Percentiles rank a stretch among this genome's conserved stretches.
phyloP scores from a whole-genome alignment of 805 yeast genomes.

The Saccharomycopsis sp. region DNA sequence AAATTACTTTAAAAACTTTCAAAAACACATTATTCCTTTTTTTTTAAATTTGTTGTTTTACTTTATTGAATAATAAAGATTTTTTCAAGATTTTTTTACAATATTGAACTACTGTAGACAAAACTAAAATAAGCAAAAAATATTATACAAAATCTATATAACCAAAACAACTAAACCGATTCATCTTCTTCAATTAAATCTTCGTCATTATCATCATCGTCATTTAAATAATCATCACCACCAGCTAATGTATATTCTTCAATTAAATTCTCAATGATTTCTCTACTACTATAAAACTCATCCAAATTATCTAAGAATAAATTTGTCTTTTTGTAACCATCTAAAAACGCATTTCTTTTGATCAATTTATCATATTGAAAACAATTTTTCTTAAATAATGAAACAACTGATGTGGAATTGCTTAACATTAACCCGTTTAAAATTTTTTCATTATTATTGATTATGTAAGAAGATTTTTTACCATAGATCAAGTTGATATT shows the following conservation, averaged over 20 bases:
- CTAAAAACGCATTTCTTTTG: slow-evolving; percentile 73
- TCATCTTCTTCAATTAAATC: neutral
- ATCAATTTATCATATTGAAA: slow-evolving; percentile 74
- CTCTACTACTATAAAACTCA: slow-evolving; percentile 73
- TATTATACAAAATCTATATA: too few species aligned
- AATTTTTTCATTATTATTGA: slow-evolving; percentile 16
- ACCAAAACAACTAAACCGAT: too few species aligned
- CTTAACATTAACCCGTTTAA: slow-evolving; percentile 78
- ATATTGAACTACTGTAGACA: too few species aligned
- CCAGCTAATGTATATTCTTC: slow-evolving; percentile 71
- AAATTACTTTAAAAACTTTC: too few species aligned
- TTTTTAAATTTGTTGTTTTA: too few species aligned
- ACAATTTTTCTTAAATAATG: slow-evolving; percentile 55
- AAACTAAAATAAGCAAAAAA: too few species aligned
- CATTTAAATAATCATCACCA: slow-evolving; percentile 24
- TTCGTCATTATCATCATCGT: neutral
- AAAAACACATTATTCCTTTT: too few species aligned
- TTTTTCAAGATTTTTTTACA: too few species aligned
- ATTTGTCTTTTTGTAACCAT: slow-evolving; percentile 47
- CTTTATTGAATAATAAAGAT: too few species aligned
- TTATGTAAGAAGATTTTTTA: slow-evolving; percentile 35
- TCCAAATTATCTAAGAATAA: slow-evolving; percentile 30
- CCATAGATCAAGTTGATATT: slow-evolving; percentile 73
- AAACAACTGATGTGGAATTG: slow-evolving; percentile 67
- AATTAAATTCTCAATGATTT: slow-evolving; percentile 64